phyloP scores from a whole-genome alignment of 129 eudicot genomes.

The Apium graveolens region DNA sequence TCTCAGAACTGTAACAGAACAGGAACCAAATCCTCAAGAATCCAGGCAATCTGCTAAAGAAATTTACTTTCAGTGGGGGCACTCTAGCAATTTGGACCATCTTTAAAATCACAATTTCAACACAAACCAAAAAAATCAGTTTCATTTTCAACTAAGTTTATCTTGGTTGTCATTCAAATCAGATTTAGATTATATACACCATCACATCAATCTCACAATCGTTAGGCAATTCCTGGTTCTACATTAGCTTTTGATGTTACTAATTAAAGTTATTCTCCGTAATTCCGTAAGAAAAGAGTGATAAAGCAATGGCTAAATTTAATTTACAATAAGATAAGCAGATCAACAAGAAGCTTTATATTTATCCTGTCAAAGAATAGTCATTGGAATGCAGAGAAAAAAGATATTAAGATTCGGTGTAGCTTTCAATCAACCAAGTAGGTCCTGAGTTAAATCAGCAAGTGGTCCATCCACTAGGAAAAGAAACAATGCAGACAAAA shows the following conservation, averaged over 20 bases:
- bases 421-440: constrained; percentile 7
- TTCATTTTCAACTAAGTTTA: not conserved
- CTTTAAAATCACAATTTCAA: too few relatives aligned
- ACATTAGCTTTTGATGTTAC: not conserved
- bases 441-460: not conserved
- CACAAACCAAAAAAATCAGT: too few relatives aligned
- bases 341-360: not conserved
- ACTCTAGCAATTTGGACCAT: too few relatives aligned
- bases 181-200: not conserved
- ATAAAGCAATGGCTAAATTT: not conserved
- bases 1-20: not conserved
- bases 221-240: not conserved
- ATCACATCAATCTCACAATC: not conserved
- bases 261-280: not conserved
- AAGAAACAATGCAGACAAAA: not conserved
- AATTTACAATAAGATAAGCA: not conserved
- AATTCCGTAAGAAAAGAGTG: not conserved
- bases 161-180: not conserved
- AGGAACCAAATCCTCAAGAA: constrained; percentile 1
- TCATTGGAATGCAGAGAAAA: not conserved
- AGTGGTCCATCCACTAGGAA: constrained; percentile 34
- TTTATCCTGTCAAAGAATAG: not conserved
- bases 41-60: not conserved
- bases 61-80: too few relatives aligned
- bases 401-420: constrained; percentile 2